A percentile compares a stretch with the other conserved stretches of the same genome.
Evolutionary conservation across 345 rosid genomes (phyloP).

Genomic region (Psidium guajava): DNA sequence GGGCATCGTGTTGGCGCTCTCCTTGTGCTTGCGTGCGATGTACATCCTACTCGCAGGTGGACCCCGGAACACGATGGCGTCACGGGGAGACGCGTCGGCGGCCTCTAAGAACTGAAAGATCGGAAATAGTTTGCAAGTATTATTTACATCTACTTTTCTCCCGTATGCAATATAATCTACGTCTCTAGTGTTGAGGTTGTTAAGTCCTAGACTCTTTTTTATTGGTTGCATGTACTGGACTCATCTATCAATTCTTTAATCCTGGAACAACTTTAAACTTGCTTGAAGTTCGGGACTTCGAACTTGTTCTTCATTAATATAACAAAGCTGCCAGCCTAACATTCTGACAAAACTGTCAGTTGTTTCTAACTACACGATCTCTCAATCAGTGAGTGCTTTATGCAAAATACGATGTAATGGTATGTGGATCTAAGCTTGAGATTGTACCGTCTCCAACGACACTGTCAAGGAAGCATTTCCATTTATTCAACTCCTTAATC

Average conservation of each 20-base stretch:
- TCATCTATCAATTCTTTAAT: not conserved
- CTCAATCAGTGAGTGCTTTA: no score
- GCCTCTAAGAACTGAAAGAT: not conserved
- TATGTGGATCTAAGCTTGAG: no score
- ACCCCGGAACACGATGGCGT: not conserved
- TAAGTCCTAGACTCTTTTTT: not conserved
- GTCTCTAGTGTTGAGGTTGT: not conserved
- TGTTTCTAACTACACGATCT: no score
- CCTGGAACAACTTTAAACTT: not conserved
- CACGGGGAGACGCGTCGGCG: not conserved
- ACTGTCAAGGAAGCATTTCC: no score
- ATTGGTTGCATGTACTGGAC: not conserved
- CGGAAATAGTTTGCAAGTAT: not conserved
- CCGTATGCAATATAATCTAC: not conserved
- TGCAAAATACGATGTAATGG: no score
- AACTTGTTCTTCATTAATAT: no score
- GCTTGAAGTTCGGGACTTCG: no score
- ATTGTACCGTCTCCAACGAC: no score
- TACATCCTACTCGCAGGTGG: accelerated
- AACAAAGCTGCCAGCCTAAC: not conserved
- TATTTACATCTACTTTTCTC: not conserved
- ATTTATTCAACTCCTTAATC: no score
- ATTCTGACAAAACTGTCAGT: no score
- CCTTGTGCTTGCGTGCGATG: accelerated
- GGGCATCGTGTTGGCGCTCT: accelerated